Evolutionary conservation across 495 filamentous ascomycete genomes (phyloP), one percentile per base, ranked within the genome.

Genomic region (Lentithecium fluviatile): DNA sequence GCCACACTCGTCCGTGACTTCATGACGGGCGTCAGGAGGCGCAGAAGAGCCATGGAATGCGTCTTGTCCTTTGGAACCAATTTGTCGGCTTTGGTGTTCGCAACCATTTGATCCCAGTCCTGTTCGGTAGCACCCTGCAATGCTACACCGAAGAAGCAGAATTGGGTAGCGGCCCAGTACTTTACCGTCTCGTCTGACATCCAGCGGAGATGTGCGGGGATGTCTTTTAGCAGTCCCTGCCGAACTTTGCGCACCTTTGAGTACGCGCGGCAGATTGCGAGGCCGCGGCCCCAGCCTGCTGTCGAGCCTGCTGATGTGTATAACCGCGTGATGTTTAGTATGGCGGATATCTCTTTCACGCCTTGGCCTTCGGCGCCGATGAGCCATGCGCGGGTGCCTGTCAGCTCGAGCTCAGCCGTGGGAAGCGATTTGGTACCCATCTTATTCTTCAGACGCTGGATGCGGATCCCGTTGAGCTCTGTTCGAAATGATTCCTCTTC

Each of bases 361-460:
- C 87, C 87, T 13, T 81, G 72, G 29, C 87, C 85, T 42, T 84
- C 71, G 10, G 73, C 69, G 20, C 88, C 87, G 42, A 91, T 71
- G 3, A 89, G 73, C 71, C 84, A 85, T 1, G 77, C 88, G 19
- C 88, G 80, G 73, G 82, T 83, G 15, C 75, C 77, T 12, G 74
- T 74, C 20, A 86, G 75, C 51, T 86, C 84, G 5, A 89, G 76
- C 59, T 91, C 87, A 4, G 86, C 87, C 0, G 87, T 89, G 0
- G 87, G 87, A 0, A 90, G 70, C 19, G 84, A 74, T 52, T 82
- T 83, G 2, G 87, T 88, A 46, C 87, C 88, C 34, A 89, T 76
- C 59, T 89, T 90, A 64, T 80, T 79, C 67, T 90, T 90, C 25
- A 89, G 74, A 0, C 85, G 82, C 43, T 84, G 81, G 66, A 90